Evolutionary conservation across 495 filamentous ascomycete species (phyloP).

Genomic region (Lentithecium fluviatile): DNA sequence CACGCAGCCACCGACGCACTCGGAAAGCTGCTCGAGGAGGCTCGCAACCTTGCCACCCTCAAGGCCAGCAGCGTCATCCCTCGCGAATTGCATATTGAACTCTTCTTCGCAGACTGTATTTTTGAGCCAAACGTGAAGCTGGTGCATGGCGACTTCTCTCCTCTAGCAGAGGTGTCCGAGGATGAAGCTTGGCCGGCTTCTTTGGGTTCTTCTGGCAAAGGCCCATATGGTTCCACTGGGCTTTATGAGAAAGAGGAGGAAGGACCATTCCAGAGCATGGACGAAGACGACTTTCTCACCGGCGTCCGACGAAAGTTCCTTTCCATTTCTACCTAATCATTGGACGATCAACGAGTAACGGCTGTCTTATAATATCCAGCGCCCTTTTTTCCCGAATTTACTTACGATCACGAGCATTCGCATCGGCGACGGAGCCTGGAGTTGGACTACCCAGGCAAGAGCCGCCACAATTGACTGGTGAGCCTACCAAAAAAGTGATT

Average conservation of each 20-base stretch:
- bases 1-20: constrained; percentile 36
- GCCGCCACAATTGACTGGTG: constrained; percentile 13
- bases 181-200: constrained; percentile 45
- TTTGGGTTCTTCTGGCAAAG: constrained; percentile 45
- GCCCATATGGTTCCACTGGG: constrained; percentile 55
- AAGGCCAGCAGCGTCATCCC: constrained; percentile 25
- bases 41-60: constrained; percentile 43
- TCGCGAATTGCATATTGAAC: too few species aligned
- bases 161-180: constrained; percentile 42
- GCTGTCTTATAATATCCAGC: neutral
- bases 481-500: constrained; percentile 7
- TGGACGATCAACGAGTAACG: constrained; percentile 7
- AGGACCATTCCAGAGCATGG: constrained; percentile 30
- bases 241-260: constrained; percentile 53
- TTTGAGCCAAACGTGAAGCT: constrained; percentile 48
- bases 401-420: constrained; percentile 14
- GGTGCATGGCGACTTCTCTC: constrained; percentile 53
- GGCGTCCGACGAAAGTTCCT: neutral
- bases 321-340: neutral
- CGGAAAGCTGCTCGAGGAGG: constrained; percentile 42
- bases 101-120: constrained; percentile 34
- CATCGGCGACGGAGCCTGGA: constrained; percentile 29
- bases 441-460: constrained; percentile 23
- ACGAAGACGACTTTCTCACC: neutral
- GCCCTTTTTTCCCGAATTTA: neutral